These are phyloP conservation scores for Cytospora mali DNA, from an alignment of 2,329 filamentous ascomycete species.

Conservation along the genomic window DNA sequence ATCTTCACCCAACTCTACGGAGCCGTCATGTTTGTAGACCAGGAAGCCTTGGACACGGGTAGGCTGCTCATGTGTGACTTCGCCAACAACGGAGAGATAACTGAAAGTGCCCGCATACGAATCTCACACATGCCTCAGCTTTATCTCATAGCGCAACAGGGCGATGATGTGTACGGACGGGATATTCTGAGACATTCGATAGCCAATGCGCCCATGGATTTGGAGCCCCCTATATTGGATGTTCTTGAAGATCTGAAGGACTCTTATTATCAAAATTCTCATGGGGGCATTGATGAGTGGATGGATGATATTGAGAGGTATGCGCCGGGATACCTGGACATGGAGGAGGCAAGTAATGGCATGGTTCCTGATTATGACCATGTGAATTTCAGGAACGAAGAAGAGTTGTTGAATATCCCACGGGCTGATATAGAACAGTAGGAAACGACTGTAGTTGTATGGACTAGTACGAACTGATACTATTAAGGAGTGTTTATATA, in stretches of 20 bases:
- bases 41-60: slow-evolving; percentile 2
- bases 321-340: slow-evolving; percentile 12
- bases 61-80: not conserved
- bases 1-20: not conserved
- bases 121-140: too few species aligned
- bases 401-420: not conserved
- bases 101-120: too few species aligned
- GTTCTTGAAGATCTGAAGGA: slow-evolving; percentile 1
- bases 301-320: slow-evolving; percentile 14
- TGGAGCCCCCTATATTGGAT: slow-evolving; percentile 2
- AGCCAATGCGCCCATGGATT: not conserved
- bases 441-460: too few species aligned
- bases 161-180: too few species aligned
- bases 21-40: not conserved
- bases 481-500: too few species aligned
- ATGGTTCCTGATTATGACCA: slow-evolving; percentile 7
- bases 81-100: not conserved
- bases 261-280: too few species aligned
- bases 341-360: not conserved
- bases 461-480: too few species aligned
- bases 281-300: slow-evolving; percentile 11
- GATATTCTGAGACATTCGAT: too few species aligned
- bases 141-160: too few species aligned
- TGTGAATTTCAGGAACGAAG: not conserved
- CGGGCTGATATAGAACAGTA: too few species aligned